Evolutionary conservation across 2,329 filamentous ascomycete genomes (phyloP).

Genomic region (Elsinoe perseae): DNA sequence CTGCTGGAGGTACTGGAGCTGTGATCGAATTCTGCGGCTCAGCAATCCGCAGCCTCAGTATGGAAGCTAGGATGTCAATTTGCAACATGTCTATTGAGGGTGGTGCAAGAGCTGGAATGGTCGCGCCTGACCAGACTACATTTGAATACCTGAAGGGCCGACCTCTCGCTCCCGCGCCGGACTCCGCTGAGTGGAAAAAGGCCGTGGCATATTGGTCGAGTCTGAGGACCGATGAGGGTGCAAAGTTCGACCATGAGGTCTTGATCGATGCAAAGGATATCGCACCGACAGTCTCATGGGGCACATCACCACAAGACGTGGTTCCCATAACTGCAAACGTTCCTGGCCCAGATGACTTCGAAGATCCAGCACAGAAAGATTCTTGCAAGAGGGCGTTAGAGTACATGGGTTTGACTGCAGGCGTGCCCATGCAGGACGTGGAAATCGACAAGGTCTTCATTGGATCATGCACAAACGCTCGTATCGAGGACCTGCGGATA

Average conservation of each 20-base stretch:
- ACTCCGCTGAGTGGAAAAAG: constrained; percentile 81
- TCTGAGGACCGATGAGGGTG: constrained; percentile 76
- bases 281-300: constrained; percentile 88
- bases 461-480: constrained; percentile 92
- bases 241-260: constrained; percentile 83
- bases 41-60: constrained; percentile 75
- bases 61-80: constrained; percentile 98
- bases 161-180: constrained; percentile 77
- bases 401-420: constrained; percentile 89
- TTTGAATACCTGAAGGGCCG: constrained; percentile 92
- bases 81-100: constrained; percentile 99
- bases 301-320: constrained; percentile 92
- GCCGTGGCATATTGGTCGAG: constrained; percentile 82
- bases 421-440: constrained; percentile 88
- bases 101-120: constrained; percentile 91
- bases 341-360: constrained; percentile 80
- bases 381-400: constrained; percentile 75
- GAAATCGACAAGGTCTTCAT: constrained; percentile 94
- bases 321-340: constrained; percentile 89
- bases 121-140: constrained; percentile 87
- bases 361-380: constrained; percentile 69
- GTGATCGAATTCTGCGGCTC: constrained; percentile 98
- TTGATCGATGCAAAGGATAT: constrained; percentile 91
- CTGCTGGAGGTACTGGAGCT: constrained; percentile 84
- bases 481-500: constrained; percentile 88